Evolutionary conservation across 2,329 filamentous ascomycete species (phyloP), one percentile per base, ranked within the genome.

Genomic region (Lecanicillium sp.): DNA sequence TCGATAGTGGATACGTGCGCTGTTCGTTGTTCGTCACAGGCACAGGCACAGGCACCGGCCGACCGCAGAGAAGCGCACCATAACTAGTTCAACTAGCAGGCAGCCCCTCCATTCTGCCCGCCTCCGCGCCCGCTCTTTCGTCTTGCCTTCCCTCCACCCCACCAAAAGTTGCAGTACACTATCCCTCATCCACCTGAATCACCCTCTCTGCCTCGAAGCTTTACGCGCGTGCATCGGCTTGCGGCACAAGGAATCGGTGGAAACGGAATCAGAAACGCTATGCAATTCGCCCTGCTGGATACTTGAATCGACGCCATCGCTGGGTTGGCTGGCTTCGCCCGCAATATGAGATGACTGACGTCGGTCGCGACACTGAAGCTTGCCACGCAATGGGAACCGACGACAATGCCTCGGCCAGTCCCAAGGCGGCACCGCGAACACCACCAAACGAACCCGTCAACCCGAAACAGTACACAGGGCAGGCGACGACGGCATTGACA

Each of bases 401-500:
- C 27, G 48, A 45, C 35, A 35, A 40, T 11, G 29, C 50, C 61
- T 74, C 59, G 72, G 73, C 48, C 67, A 66, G 47, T 77, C 77
- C 53, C 77, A 15, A 12, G 10, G 17, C 77, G 45, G 68, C 80
- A 44, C 78, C 78, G n/a, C 71, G 76, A 49, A 71, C 71, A 39
- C 55, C 63, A 19, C 65, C 64, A 21, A 67, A 60, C 45, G 52
- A 61, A 36, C 56, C 63, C 33, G 40, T 67, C 52, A 63, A 75
- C 52, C 9, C 67, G 38, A 56, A 66, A 66, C 53, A 67, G 64
- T 60, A 72, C 47, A 73, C 71, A 54, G 82, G 85, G 2, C 82
- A 81, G 51, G 81, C 91, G 40, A 96, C 90, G 3, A 96, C 90
- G 1, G 90, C 90, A 9, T 61, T 97, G 12, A 91, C 89, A 1